Evolutionary conservation across 768 basidiomycete genomes (phyloP), one percentile per base, ranked within the genome.

Genomic region (Leccinum obscurum): DNA sequence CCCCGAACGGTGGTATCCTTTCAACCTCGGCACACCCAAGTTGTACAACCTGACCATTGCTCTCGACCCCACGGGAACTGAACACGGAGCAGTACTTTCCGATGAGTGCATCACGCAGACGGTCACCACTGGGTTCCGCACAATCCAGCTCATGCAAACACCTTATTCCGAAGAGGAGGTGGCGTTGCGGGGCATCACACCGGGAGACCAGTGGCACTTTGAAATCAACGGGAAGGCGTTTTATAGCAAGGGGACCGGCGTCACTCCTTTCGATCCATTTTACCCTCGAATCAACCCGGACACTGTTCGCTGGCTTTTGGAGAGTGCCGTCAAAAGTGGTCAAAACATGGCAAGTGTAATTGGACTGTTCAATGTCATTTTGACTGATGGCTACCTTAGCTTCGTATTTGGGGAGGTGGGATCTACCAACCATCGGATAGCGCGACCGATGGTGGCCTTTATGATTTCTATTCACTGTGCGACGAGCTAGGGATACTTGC

Each of bases 171-270:
- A 78, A 53, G 70, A 75, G 32, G 83, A 85, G 34, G 63, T 84
- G n/a, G 68, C 68, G 4, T 63, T 68, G 34, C 76, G 80, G 4
- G 83, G 83, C 1, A 84, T 85, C 57, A 84, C 80, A 1, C 83
- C 84, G 1, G 84, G 84, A 9, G 83, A 86, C 63, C 78, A 85
- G 63, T 85, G 83, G 80, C 83, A 85, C 67, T 85, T 86, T 66
- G 77, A 80, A 61, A 76, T 86, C 58, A 85, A 86, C 55, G 84
- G 85, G 11, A 79, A 79, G 66, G 77, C 78, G 17, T 84, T 85
- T 64, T 85, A 83, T 60, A 80, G 77, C 54, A 74, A 79, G 10
- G 84, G 85, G 8, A 83, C 82, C 24, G 85, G 84, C 55, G 78
- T 84, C 63, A 83, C 85, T 57, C 85, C 85, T 1, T 85, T 84